These are phyloP conservation scores for Pythium chondricola DNA, from an alignment of 352 stramenopile genomes.

Conservation along the genomic window DNA sequence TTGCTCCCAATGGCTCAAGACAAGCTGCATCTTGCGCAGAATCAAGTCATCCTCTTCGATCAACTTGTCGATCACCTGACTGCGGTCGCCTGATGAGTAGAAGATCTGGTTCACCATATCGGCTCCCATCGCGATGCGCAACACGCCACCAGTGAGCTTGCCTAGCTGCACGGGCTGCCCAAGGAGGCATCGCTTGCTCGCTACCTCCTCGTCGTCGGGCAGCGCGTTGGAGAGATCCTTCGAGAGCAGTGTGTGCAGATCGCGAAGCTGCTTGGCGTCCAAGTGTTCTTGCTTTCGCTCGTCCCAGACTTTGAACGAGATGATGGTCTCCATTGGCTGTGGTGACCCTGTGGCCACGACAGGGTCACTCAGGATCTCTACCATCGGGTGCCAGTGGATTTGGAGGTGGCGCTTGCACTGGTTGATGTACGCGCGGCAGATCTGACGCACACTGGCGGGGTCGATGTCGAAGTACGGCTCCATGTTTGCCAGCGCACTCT, in stretches of 20 bases:
- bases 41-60: conserved; percentile 48
- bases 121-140: conserved; percentile 82
- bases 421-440: conserved; percentile 55
- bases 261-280: conserved; percentile 40
- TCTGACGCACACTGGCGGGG: conserved; percentile 29
- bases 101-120: conserved; percentile 82
- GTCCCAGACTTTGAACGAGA: conserved; percentile 75
- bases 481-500: conserved; percentile 74
- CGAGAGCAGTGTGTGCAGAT: conserved; percentile 59
- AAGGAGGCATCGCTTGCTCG: conserved; percentile 60
- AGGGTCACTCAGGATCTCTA: conserved; percentile 37
- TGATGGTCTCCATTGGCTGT: conserved; percentile 61
- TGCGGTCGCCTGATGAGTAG: conserved; percentile 29
- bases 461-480: conserved; percentile 68
- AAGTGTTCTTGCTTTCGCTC: conserved; percentile 29
- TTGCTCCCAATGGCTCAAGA: conserved; percentile 61
- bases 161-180: conserved; percentile 79
- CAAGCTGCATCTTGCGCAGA: conserved; percentile 61
- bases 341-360: conserved; percentile 2
- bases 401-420: conserved; percentile 41
- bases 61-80: conserved; percentile 30
- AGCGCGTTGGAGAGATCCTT: conserved; percentile 62
- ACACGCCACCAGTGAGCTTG: conserved; percentile 47
- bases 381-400: conserved; percentile 32
- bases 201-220: conserved; percentile 27